Evolutionary conservation across 2,329 filamentous ascomycete genomes (phyloP), one percentile per base, ranked within the genome.

Genomic region (Dactylellina haptotyla): DNA sequence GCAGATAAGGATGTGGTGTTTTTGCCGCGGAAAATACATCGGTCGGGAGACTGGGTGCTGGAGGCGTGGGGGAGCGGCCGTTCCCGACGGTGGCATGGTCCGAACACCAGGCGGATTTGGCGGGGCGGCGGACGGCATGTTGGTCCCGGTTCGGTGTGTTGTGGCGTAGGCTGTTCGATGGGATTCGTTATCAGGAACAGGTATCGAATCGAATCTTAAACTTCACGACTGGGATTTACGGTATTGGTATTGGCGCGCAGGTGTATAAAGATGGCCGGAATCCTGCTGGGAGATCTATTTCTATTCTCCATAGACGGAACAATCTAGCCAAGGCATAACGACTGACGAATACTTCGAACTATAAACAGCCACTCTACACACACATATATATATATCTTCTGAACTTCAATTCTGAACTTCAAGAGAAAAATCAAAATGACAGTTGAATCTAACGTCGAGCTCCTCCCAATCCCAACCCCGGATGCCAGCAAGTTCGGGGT

Each of bases 41-140:
- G 54, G 41, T 41, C 43, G 28, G 32, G 4, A 57, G 2, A 8
- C 20, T 45, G 34, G 51, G 43, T 32, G 41, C 18, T 25, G 20
- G 30, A 12, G 26, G n/a, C 59, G 54, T 65, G 53, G 67, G 69
- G 63, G 69, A 59, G 12, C 69, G 69, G 69, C 69, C 69, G 69
- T 30, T 66, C 14, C 69, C 69, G 69, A 73, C 32, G 50, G 45
- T 70, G 66, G 66, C 41, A 58, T 4, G 20, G 25, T n/a, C 66
- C 59, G 67, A 65, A 20, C 10, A 9, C 16, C 25, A 23, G 26
- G 32, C 61, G 37, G 34, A 56, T 53, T 32, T 14, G 25, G 37
- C 45, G 32, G 37, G 37, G 46, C 61, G 54, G 69, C 41, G 69
- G 23, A 66, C 69, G 69, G 69, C 61, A 64, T 50, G 18, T 37